phyloP scores from a whole-genome alignment of 148 eudicot genomes.

The Fagopyrum tataricum region DNA sequence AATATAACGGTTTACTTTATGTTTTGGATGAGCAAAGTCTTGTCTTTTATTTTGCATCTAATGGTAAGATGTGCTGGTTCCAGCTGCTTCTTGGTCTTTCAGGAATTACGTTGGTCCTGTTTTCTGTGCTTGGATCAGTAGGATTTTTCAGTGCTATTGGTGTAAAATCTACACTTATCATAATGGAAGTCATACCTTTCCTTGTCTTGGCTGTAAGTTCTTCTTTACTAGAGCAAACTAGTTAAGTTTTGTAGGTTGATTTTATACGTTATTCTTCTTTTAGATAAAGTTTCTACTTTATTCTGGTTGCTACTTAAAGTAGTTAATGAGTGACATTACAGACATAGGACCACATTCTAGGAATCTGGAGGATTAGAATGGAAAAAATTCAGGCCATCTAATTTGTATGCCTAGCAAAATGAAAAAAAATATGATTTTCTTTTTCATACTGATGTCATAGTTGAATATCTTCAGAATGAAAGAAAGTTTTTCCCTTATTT shows the following conservation, averaged over 20 bases:
- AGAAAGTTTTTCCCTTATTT: neutral
- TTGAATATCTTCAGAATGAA: neutral
- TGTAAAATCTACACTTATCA: conserved; percentile 94
- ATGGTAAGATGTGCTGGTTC: conserved; percentile 13
- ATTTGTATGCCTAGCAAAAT: neutral
- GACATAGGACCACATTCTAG: neutral
- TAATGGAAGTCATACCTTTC: conserved; percentile 99
- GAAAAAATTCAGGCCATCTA: neutral
- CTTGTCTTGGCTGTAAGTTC: conserved; percentile 95
- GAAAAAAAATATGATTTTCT: neutral
- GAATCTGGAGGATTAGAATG: neutral
- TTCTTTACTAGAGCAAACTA: conserved; percentile 9
- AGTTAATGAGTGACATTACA: neutral
- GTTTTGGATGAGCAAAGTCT: neutral
- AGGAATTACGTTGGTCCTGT: conserved; percentile 92
- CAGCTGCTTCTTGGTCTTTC: conserved; percentile 94
- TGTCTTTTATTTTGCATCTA: neutral
- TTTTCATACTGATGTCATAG: neutral
- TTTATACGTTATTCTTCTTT: neutral
- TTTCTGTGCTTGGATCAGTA: conserved; percentile 93
- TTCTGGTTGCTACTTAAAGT: neutral
- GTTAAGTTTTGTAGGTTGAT: neutral
- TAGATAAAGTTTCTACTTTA: neutral
- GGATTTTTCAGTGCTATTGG: conserved; percentile 98
- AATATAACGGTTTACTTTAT: neutral